phyloP scores from a whole-genome alignment of 1,139 yeast genomes.

The Candida sanyaensis region DNA sequence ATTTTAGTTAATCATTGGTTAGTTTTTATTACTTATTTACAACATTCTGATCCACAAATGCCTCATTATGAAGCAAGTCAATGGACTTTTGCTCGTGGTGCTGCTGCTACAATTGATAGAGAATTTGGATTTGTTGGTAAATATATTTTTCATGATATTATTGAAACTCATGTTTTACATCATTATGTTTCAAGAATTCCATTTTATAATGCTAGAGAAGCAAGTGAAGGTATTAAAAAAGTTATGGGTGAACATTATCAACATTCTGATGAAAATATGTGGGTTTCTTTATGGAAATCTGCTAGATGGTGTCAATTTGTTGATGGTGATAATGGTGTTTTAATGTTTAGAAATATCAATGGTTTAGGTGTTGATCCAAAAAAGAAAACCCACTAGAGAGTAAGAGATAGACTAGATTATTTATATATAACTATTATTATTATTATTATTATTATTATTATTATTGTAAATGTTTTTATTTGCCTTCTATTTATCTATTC shows the following conservation, averaged over 20 bases:
- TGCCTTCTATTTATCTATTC: background rate
- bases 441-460: background rate
- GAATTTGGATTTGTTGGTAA: slow-evolving; percentile 81
- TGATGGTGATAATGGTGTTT: slow-evolving; percentile 72
- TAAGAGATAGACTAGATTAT: slow-evolving; percentile 2
- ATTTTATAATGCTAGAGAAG: slow-evolving; percentile 82
- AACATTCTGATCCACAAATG: slow-evolving; percentile 79
- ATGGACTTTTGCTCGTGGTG: slow-evolving; percentile 90
- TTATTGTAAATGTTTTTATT: background rate
- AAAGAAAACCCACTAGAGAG: slow-evolving; percentile 12
- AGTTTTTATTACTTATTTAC: slow-evolving; percentile 81
- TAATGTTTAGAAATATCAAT: slow-evolving; percentile 62
- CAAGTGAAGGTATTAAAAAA: slow-evolving; percentile 72
- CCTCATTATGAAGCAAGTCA: slow-evolving; percentile 75
- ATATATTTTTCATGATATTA: slow-evolving; percentile 82
- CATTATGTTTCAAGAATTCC: slow-evolving; percentile 86
- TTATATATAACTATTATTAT: slow-evolving; percentile 2
- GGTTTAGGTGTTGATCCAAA: slow-evolving; percentile 49
- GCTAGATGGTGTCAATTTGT: slow-evolving; percentile 79
- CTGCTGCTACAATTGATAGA: slow-evolving; percentile 85
- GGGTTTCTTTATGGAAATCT: slow-evolving; percentile 69
- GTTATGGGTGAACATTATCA: slow-evolving; percentile 83
- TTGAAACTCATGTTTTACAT: slow-evolving; percentile 87
- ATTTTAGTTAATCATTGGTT: slow-evolving; percentile 87
- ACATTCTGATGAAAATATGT: slow-evolving; percentile 69